Conservation (phyloP, 2,329 filamentous ascomycete species). For the Xylaria polymorpha region DNA sequence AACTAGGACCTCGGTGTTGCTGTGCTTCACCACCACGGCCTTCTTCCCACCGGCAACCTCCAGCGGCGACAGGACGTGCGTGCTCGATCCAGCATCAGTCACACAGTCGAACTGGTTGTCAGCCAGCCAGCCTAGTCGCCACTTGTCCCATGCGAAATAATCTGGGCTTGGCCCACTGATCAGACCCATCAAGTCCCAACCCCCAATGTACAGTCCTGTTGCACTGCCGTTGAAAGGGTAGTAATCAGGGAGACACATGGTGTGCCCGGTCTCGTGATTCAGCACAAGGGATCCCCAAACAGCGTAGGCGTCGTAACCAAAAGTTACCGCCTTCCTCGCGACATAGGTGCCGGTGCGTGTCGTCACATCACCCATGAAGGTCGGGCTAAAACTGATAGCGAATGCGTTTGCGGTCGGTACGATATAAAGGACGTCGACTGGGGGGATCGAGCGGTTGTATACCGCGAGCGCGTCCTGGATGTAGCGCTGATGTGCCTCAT, state of each 20-base stretch:
- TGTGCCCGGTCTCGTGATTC: constrained; percentile 55
- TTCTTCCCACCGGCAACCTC: constrained; percentile 42
- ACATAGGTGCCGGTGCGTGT: constrained; percentile 44
- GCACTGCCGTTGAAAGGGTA: constrained; percentile 49
- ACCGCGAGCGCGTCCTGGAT: constrained; percentile 49
- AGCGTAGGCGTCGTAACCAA: constrained; percentile 50
- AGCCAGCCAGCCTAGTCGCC: constrained; percentile 53
- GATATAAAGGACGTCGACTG: constrained; percentile 48
- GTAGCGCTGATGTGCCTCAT: constrained; percentile 45
- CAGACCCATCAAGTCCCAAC: constrained; percentile 54
- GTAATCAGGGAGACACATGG: constrained; percentile 54
- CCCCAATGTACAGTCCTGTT: constrained; percentile 51
- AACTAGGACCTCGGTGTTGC: constrained; percentile 45
- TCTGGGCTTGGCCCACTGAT: constrained; percentile 52
- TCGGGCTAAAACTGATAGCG: constrained; percentile 47
- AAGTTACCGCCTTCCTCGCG: constrained; percentile 50
- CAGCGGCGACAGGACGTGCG: constrained; percentile 46
- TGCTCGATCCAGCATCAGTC: constrained; percentile 40
- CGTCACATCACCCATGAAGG: constrained; percentile 43
- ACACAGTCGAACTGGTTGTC: constrained; percentile 53
- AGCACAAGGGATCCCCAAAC: constrained; percentile 51
- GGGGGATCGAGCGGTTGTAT: constrained; percentile 40
- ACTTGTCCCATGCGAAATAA: constrained; percentile 56
- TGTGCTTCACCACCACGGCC: constrained; percentile 48
- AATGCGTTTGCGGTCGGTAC: constrained; percentile 46